Conservation (phyloP, 805 yeast species). For the Spathaspora girioi region DNA sequence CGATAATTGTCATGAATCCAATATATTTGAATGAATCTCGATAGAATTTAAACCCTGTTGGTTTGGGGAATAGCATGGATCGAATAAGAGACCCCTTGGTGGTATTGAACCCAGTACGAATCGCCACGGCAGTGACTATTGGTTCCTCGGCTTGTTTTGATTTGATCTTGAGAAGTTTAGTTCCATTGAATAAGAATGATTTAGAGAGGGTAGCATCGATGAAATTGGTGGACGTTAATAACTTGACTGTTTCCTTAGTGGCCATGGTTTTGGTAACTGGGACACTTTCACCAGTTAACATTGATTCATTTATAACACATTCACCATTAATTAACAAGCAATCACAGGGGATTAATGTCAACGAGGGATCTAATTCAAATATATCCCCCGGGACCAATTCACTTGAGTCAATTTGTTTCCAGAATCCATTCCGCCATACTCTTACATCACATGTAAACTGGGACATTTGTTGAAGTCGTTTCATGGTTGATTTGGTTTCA, state of each 20-base stretch:
- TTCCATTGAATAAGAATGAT: slow-evolving; percentile 82
- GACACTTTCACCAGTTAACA: slow-evolving; percentile 97
- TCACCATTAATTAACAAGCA: slow-evolving; percentile 85
- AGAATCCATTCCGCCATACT: slow-evolving; percentile 88
- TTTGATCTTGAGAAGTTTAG: slow-evolving; percentile 80
- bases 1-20: slow-evolving; percentile 89
- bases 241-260: slow-evolving; percentile 53
- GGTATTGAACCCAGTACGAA: slow-evolving; percentile 89
- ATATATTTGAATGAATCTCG: slow-evolving; percentile 93
- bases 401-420: slow-evolving; percentile 74
- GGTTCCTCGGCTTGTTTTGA: slow-evolving; percentile 61
- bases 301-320: slow-evolving; percentile 94
- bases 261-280: slow-evolving; percentile 86
- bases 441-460: slow-evolving; percentile 75
- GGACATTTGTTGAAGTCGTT: slow-evolving; percentile 70
- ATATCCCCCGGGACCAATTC: slow-evolving; percentile 96
- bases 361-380: slow-evolving; percentile 84
- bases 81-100: slow-evolving; percentile 92
- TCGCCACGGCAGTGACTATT: slow-evolving; percentile 75
- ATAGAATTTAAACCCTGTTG: slow-evolving; percentile 88
- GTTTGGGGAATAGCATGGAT: slow-evolving; percentile 96
- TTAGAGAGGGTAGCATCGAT: slow-evolving; percentile 65
- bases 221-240: slow-evolving; percentile 50
- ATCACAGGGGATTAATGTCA: slow-evolving; percentile 80
- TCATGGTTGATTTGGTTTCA: slow-evolving; percentile 79